Evolutionary conservation across 371 early-diverging fungal genomes (phyloP).

Genomic region (Choanephora cucurbitarum): DNA sequence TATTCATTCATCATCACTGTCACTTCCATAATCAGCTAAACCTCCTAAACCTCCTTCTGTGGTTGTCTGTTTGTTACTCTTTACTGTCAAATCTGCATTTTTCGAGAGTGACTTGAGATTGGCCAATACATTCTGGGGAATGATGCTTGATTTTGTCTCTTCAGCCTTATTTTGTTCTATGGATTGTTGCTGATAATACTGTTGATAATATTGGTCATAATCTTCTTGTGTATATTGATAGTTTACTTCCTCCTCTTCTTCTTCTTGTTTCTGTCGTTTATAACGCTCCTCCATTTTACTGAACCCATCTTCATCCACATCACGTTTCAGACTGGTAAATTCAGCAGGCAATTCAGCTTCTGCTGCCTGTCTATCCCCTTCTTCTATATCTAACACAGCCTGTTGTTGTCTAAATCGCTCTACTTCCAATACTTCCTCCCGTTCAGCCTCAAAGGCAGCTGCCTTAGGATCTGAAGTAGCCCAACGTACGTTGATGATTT

Average conservation of each 20-base stretch:
- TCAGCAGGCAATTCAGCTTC: slow-evolving; percentile 69
- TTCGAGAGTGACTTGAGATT: slow-evolving; percentile 34
- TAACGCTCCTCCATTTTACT: slow-evolving; percentile 35
- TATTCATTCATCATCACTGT: slow-evolving; percentile 35
- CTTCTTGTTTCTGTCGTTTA: slow-evolving; percentile 44
- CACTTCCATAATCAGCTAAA: slow-evolving; percentile 50
- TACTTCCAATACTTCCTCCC: slow-evolving; percentile 12
- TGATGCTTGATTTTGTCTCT: slow-evolving; percentile 33
- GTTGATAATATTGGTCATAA: slow-evolving; percentile 18
- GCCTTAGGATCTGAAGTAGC: slow-evolving; percentile 86
- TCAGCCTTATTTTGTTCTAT: slow-evolving; percentile 1
- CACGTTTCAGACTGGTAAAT: slow-evolving; percentile 38
- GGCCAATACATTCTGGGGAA: slow-evolving; percentile 38
- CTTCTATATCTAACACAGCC: slow-evolving; percentile 43
- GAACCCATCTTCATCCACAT: slow-evolving; percentile 42
- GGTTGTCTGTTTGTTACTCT: slow-evolving; percentile 2
- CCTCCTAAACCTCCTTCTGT: slow-evolving; percentile 20
- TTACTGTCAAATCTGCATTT: slow-evolving; percentile 6
- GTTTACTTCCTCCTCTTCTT: slow-evolving; percentile 13
- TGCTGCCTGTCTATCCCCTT: slow-evolving; percentile 50
- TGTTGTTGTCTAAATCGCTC: slow-evolving; percentile 24
- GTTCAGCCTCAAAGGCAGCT: slow-evolving; percentile 43
- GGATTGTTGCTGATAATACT: slow-evolving; percentile 16
- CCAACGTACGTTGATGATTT: slow-evolving; percentile 68
- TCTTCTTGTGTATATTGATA: slow-evolving; percentile 28